These are phyloP conservation scores for Nothomitra cinnamomea DNA, from an alignment of 2,329 filamentous ascomycete genomes.

Conservation along the genomic window DNA sequence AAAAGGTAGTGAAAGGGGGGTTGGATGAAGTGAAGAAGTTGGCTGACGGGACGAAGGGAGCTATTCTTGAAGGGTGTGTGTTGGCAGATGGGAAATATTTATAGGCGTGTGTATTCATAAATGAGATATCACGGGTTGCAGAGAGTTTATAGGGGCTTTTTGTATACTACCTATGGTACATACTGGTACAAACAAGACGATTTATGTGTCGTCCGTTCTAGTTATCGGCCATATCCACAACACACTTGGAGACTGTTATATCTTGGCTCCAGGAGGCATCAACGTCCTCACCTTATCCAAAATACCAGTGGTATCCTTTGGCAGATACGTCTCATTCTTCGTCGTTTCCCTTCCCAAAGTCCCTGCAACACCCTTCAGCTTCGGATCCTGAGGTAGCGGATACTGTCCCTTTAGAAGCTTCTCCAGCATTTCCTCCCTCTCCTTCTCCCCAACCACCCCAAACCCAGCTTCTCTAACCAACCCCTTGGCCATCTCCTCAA, in stretches of 20 bases:
- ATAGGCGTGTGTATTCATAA: too few species aligned
- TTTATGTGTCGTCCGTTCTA: neutral
- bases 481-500: neutral
- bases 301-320: neutral
- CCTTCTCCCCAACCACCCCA: neutral
- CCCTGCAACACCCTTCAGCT: neutral
- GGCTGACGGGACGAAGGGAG: constrained; percentile 29
- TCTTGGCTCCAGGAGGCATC: neutral
- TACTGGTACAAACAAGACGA: neutral
- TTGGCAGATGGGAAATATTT: too few species aligned
- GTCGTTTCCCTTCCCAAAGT: neutral
- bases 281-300: neutral
- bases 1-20: constrained; percentile 32
- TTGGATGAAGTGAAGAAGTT: constrained; percentile 31
- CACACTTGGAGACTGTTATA: too few species aligned
- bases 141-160: neutral
- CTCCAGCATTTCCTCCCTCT: neutral
- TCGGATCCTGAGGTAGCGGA: neutral
- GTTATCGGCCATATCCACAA: too few species aligned
- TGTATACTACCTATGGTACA: neutral
- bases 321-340: constrained; percentile 1
- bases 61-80: constrained; percentile 20
- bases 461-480: neutral
- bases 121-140: neutral
- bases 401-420: neutral